Base-by-base conservation (phyloP, 805 yeast genomes). In the Scheffersomyces spartinae region DNA sequence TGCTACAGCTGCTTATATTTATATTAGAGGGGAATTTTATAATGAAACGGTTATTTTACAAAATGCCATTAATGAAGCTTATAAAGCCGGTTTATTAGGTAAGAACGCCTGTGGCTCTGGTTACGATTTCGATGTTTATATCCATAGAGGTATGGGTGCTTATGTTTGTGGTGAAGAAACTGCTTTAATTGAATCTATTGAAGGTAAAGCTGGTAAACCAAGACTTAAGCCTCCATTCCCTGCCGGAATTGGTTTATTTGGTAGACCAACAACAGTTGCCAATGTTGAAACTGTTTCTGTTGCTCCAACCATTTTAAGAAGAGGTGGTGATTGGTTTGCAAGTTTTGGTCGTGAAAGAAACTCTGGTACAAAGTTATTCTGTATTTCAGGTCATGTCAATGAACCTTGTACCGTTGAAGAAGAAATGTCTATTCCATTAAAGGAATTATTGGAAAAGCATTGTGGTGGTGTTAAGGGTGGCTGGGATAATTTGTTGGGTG, bases 211-310 rank as follows among this genome's bases (percentile, higher is more conserved):
- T 30, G 94, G 94, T 38, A 83, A 83, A 58, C 94, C 94, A 40
- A 74, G 94, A 57, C 68, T 83, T 52, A 83, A 83, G 72, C 94
- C 94, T 18, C 94, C 94, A 36, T 83, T 83, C 71, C 94, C 94
- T 18, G 94, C 94, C 18, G 94, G 93, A 45, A 88, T 82, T 31
- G 94, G 94, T 43, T 63, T 83, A 29, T 83, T 79, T 40, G 94
- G 94, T 45, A 71, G 94, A 53, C 94, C 94, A 38, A 72, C 86
- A 17, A 83, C 94, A 22, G 94, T 83, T 31, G 78, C 94, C 35
- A 83, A 83, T 47, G 94, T 83, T 32, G 94, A 83, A 60, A 82
- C 94, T 10, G 91, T 83, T 30, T 74, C 94, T 6, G 94, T 83
- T 25, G 80, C 93, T 7, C 93, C 94, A 34, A 80, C 94, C 17